phyloP scores from a whole-genome alignment of 2,329 filamentous ascomycete species.

The Pseudogymnoascus sp. region DNA sequence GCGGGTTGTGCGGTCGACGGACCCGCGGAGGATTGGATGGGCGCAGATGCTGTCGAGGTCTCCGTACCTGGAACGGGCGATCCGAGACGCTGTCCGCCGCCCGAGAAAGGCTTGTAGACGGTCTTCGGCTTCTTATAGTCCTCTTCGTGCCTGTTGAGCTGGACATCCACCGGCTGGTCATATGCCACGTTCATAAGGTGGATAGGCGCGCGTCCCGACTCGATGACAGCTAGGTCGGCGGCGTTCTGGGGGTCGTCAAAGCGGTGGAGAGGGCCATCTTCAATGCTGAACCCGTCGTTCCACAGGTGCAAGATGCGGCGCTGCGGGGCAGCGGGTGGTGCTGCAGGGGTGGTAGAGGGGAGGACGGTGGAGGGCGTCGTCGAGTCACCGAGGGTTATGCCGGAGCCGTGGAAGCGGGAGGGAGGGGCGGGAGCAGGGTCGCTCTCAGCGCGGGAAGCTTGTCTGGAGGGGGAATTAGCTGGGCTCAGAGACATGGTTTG shows the following conservation, averaged over 20 bases:
- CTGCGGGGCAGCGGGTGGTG: slow-evolving; percentile 40
- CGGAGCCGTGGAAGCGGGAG: slow-evolving; percentile 58
- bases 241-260: slow-evolving; percentile 74
- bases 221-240: slow-evolving; percentile 65
- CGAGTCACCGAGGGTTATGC: slow-evolving; percentile 71
- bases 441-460: slow-evolving; percentile 48
- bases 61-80: slow-evolving; percentile 62
- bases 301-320: slow-evolving; percentile 69
- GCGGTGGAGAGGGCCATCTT: slow-evolving; percentile 68
- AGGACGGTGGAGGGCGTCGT: slow-evolving; percentile 62
- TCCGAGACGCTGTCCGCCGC: slow-evolving; percentile 64
- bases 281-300: slow-evolving; percentile 78
- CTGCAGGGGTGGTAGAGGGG: slow-evolving; percentile 32
- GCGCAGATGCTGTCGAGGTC: slow-evolving; percentile 25
- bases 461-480: slow-evolving; percentile 35
- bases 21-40: slow-evolving; percentile 27
- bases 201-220: slow-evolving; percentile 65
- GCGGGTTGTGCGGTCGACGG: slow-evolving; percentile 27
- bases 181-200: slow-evolving; percentile 69
- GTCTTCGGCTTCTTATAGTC: slow-evolving; percentile 66
- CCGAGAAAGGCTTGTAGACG: slow-evolving; percentile 67
- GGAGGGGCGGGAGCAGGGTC: slow-evolving; percentile 42
- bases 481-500: not conserved
- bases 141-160: slow-evolving; percentile 63
- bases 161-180: slow-evolving; percentile 70